Evolutionary conservation across 2,329 filamentous ascomycete genomes (phyloP).

Genomic region (Chaetomiaceae sp.): DNA sequence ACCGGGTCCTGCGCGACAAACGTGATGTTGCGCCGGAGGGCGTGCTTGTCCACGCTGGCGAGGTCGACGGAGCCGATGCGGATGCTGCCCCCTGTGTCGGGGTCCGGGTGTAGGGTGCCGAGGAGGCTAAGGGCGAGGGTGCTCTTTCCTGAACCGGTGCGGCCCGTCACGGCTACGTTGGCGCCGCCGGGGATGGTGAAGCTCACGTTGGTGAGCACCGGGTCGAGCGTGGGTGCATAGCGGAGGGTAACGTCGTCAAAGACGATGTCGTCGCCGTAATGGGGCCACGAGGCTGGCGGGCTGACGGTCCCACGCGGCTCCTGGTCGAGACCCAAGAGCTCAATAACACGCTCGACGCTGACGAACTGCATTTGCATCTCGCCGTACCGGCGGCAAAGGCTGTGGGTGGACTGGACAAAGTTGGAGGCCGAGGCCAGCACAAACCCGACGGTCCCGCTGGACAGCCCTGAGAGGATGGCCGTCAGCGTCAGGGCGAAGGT

Average conservation of each 20-base stretch:
- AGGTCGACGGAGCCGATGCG: constrained; percentile 53
- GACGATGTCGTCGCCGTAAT: constrained; percentile 63
- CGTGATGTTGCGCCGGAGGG: constrained; percentile 54
- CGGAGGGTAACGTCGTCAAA: constrained; percentile 75
- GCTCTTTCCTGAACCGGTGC: constrained; percentile 84
- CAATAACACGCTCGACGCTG: constrained; percentile 79
- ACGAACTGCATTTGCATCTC: constrained; percentile 90
- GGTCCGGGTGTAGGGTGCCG: constrained; percentile 49
- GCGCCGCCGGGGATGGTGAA: constrained; percentile 66
- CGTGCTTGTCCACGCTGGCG: constrained; percentile 48
- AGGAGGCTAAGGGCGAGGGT: constrained; percentile 62
- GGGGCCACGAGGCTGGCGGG: constrained; percentile 75
- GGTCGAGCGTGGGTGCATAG: constrained; percentile 74
- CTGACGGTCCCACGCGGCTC: constrained; percentile 63
- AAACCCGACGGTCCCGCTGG: constrained; percentile 77
- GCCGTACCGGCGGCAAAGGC: constrained; percentile 74
- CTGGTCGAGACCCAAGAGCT: constrained; percentile 73
- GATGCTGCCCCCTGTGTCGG: constrained; percentile 42
- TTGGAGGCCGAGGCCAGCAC: constrained; percentile 68
- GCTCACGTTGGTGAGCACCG: constrained; percentile 63
- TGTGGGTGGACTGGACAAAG: constrained; percentile 67
- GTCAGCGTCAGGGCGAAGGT: constrained; percentile 70
- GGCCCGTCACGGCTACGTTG: constrained; percentile 66
- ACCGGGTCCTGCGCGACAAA: constrained; percentile 63
- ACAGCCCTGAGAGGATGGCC: constrained; percentile 69